phyloP scores from a whole-genome alignment of 192 early-diverging fungal genomes.

The Coemansia sp. region DNA sequence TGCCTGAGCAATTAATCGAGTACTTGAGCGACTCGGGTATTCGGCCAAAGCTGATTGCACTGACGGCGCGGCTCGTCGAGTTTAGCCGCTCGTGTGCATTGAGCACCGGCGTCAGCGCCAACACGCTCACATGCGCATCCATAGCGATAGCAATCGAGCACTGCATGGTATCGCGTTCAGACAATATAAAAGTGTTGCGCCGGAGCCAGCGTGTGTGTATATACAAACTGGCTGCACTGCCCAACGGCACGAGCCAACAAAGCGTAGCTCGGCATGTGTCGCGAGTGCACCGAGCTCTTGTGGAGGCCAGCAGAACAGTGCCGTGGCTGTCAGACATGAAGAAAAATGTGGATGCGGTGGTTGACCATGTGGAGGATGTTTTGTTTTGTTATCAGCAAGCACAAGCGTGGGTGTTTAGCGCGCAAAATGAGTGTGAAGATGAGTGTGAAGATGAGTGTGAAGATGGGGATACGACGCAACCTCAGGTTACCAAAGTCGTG shows the following conservation, averaged over 20 bases:
- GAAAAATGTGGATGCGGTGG: constrained; percentile 3
- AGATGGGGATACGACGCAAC: not conserved
- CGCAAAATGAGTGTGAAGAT: not conserved
- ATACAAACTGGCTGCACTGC: constrained; percentile 17
- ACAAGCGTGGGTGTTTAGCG: constrained; percentile 23
- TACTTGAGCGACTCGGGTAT: not conserved
- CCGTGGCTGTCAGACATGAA: constrained; percentile 22
- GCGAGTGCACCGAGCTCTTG: constrained; percentile 4
- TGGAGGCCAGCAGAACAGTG: constrained; percentile 15
- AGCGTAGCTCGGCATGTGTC: constrained; percentile 8
- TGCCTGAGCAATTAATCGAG: constrained; percentile 12
- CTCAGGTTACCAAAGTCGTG: constrained; percentile 3
- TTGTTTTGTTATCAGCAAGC: constrained; percentile 21
- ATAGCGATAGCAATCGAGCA: constrained; percentile 25
- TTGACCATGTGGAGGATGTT: constrained; percentile 21
- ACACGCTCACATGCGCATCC: constrained; percentile 17
- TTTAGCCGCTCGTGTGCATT: constrained; percentile 19
- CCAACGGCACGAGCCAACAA: constrained; percentile 16
- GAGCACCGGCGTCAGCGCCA: constrained; percentile 16
- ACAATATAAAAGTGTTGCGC: not conserved
- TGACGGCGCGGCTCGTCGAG: constrained; percentile 10
- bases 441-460: not conserved
- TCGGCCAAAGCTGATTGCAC: constrained; percentile 8
- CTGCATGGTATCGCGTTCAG: not conserved
- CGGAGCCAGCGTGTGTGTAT: constrained; percentile 19